These are phyloP conservation scores for Colletotrichum euphorbiae DNA, from an alignment of 2,329 filamentous ascomycete genomes.

Conservation along the genomic window DNA sequence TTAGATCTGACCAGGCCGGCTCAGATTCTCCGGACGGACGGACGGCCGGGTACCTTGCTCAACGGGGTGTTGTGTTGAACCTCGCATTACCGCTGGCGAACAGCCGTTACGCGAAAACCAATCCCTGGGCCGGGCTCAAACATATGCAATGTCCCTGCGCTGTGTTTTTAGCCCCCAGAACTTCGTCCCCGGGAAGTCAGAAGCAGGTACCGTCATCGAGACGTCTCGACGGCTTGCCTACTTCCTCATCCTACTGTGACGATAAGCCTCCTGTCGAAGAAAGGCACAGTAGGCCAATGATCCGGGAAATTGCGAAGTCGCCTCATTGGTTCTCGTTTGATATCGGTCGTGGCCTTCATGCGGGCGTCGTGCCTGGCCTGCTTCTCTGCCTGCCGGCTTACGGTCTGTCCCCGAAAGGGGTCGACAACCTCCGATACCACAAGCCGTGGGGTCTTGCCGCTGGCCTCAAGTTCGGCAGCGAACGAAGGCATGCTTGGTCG, in stretches of 20 bases:
- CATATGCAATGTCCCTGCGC: background rate
- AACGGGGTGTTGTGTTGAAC: slow-evolving; percentile 4
- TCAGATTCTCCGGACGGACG: slow-evolving; percentile 32
- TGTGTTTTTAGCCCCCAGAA: slow-evolving; percentile 8
- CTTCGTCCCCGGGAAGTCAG: background rate
- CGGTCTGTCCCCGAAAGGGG: background rate
- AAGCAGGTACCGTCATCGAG: background rate
- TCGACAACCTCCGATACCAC: background rate
- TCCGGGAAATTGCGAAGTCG: slow-evolving; percentile 18
- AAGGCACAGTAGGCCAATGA: background rate
- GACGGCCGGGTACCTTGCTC: slow-evolving; percentile 28
- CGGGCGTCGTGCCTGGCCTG: background rate
- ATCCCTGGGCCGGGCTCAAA: slow-evolving; percentile 19
- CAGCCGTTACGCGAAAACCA: slow-evolving; percentile 25
- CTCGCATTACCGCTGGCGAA: slow-evolving; percentile 17
- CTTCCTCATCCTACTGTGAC: slow-evolving; percentile 8
- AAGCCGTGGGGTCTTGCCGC: background rate
- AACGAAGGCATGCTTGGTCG: background rate
- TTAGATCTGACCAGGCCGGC: slow-evolving; percentile 27
- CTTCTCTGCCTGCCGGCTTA: background rate
- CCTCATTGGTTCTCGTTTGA: slow-evolving; percentile 10
- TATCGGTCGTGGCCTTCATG: background rate
- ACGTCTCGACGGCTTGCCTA: background rate
- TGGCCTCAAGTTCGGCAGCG: background rate
- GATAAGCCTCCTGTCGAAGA: background rate